phyloP scores from a whole-genome alignment of 1,139 yeast genomes.

The Yarrowia galli region DNA sequence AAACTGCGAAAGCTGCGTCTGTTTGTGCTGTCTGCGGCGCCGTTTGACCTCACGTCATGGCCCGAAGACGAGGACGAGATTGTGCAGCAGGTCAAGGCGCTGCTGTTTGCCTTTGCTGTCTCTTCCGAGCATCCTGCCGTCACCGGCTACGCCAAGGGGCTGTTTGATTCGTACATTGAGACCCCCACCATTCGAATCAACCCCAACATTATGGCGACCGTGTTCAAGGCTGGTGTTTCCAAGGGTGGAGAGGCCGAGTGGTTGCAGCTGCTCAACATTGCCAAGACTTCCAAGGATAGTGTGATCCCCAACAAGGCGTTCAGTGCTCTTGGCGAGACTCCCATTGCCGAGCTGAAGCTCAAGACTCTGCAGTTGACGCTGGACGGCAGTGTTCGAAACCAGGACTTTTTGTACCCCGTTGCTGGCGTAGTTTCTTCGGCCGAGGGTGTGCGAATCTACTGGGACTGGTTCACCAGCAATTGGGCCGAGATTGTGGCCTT shows the following conservation, averaged over 20 bases:
- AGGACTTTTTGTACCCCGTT: slow-evolving; percentile 78
- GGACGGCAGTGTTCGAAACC: slow-evolving; percentile 74
- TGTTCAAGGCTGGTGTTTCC: slow-evolving; percentile 9
- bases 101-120: slow-evolving; percentile 74
- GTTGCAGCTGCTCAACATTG: slow-evolving; percentile 68
- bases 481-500: slow-evolving; percentile 66
- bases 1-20: slow-evolving; percentile 47
- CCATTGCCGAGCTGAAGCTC: slow-evolving; percentile 62
- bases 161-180: slow-evolving; percentile 62
- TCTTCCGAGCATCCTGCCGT: slow-evolving; percentile 63
- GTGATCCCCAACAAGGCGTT: slow-evolving; percentile 83
- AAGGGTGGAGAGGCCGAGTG: slow-evolving; percentile 48
- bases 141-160: slow-evolving; percentile 60
- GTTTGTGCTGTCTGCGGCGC: slow-evolving; percentile 56
- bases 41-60: slow-evolving; percentile 73
- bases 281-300: slow-evolving; percentile 66
- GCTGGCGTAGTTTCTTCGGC: slow-evolving; percentile 68
- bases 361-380: slow-evolving; percentile 68
- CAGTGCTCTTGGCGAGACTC: slow-evolving; percentile 75
- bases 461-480: slow-evolving; percentile 79
- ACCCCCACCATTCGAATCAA: slow-evolving; percentile 16
- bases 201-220: slow-evolving; percentile 24
- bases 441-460: slow-evolving; percentile 69
- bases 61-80: slow-evolving; percentile 69
- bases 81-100: slow-evolving; percentile 75